Conservation (phyloP, 2,329 filamentous ascomycete species). For the Huntiella bhutanensis region DNA sequence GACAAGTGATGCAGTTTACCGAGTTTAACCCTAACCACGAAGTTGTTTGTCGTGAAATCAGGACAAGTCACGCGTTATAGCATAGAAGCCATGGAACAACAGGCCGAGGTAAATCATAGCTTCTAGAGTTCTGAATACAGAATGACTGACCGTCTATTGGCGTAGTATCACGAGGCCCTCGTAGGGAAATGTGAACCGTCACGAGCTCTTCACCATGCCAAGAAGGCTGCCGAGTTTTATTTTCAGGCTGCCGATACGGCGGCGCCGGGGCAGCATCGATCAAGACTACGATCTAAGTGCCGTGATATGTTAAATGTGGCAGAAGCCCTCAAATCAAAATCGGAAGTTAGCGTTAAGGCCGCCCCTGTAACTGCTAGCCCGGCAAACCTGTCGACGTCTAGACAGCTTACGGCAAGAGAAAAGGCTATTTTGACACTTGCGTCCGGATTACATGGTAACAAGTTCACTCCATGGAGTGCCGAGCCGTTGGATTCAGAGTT, state of each 20-base stretch:
- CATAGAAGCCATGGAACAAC: neutral
- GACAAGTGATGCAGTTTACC: no score
- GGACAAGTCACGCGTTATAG: no score
- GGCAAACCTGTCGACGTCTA: conserved; percentile 17
- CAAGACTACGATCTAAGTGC: conserved; percentile 48
- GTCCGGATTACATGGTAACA: conserved; percentile 62
- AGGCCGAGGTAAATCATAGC: neutral
- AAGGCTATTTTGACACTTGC: conserved; percentile 58
- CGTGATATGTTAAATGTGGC: conserved; percentile 50
- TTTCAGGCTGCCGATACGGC: conserved; percentile 55
- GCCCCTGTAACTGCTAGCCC: neutral
- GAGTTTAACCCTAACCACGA: no score
- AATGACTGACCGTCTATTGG: neutral
- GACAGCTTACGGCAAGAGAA: conserved; percentile 49
- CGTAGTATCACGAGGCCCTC: conserved; percentile 22
- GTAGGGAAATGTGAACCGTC: conserved; percentile 19
- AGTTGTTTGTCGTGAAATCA: no score
- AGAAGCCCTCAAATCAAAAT: conserved; percentile 48
- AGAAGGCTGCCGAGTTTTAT: conserved; percentile 61
- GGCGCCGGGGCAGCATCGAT: conserved; percentile 40
- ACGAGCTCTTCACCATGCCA: conserved; percentile 55
- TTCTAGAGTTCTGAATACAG: no score
- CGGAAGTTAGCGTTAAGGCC: neutral
- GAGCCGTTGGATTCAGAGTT: conserved; percentile 46
- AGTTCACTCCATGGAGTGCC: conserved; percentile 70